Base-by-base conservation (phyloP, 75 land plant genomes). In the Cupressus sempervirens region DNA sequence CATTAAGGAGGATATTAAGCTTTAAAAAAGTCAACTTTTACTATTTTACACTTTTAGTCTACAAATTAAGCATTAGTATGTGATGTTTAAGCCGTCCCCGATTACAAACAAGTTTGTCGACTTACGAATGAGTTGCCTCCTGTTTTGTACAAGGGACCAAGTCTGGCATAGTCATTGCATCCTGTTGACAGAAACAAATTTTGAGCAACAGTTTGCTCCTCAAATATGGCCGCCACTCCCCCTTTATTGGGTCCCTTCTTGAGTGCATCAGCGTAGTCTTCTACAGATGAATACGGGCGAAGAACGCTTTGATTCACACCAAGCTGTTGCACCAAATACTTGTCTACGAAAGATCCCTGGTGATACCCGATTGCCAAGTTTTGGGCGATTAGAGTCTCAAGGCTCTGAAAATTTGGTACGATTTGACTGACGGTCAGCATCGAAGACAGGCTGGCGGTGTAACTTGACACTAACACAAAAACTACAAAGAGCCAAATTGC, bases 301-400 rank as follows among this genome's bases (percentile, higher is more conserved):
- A 93, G 68, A 77, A 76, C 83, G n/a, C 62, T 79, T 36, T 76
- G 80, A 10, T 88, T 77, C 34, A 92, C 81, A 15, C 82, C 30
- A 74, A 92, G 50, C 1, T 70, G 80, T 23, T 84, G 30, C 12
- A 8, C 52, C 52, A 50, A 12, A 50, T 50, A 50, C 13, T 50
- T 50, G 13, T 12, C 52, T 50, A 50, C 12, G 14, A 50, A 50
- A 50, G 52, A 50, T 12, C 52, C 52, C 13, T 12, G 52, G 2
- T 12, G 77, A 81, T 87, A 93, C 40, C 93, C 95, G 7, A 93
- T 85, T 0, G 70, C 14, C 6, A 83, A 87, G 23, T 87, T 86
- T 35, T 32, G 84, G 15, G 29, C 40, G 46, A 29, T 40, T 2
- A 92, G 85, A 68, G 85, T 56, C 0, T 87, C 83, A 30, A 91